These are phyloP conservation scores for Pythium grandisporangium DNA, from an alignment of 352 stramenopile species.

Conservation along the genomic window DNA sequence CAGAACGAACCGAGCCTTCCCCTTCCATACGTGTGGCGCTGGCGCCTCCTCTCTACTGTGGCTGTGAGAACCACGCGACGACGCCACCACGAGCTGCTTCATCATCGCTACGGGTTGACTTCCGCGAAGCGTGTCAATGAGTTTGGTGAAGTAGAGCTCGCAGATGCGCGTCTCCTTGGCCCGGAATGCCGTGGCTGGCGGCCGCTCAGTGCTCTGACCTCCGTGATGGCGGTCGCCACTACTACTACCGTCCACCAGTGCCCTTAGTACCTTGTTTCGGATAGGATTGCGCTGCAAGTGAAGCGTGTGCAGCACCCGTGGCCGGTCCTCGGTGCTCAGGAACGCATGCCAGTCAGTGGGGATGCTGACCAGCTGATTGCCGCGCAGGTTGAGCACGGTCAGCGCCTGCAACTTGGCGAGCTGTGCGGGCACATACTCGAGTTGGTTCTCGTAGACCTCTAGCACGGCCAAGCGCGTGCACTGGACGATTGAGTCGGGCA, in stretches of 20 bases:
- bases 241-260: slow-evolving; percentile 19
- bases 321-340: slow-evolving; percentile 6
- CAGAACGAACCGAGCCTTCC: slow-evolving; percentile 29
- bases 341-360: slow-evolving; percentile 45
- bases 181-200: slow-evolving; percentile 1
- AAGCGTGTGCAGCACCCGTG: slow-evolving; percentile 27
- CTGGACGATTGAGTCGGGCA: slow-evolving; percentile 21
- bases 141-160: slow-evolving; percentile 34
- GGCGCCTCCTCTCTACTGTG: slow-evolving; percentile 1
- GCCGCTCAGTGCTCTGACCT: background rate
- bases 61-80: slow-evolving; percentile 3
- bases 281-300: slow-evolving; percentile 38
- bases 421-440: slow-evolving; percentile 18
- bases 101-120: too few species aligned
- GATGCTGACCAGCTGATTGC: slow-evolving; percentile 34
- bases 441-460: slow-evolving; percentile 37
- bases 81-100: slow-evolving; percentile 3
- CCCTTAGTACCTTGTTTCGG: slow-evolving; percentile 19
- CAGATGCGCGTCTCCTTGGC: slow-evolving; percentile 18
- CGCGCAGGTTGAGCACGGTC: slow-evolving; percentile 25
- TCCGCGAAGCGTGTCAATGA: slow-evolving; percentile 31
- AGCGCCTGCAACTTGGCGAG: slow-evolving; percentile 22
- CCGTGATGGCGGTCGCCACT: background rate
- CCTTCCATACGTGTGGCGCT: slow-evolving; percentile 27
- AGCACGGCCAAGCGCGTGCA: slow-evolving; percentile 27